phyloP scores from a whole-genome alignment of 805 yeast species.

The Pachysolen tannophilus region DNA sequence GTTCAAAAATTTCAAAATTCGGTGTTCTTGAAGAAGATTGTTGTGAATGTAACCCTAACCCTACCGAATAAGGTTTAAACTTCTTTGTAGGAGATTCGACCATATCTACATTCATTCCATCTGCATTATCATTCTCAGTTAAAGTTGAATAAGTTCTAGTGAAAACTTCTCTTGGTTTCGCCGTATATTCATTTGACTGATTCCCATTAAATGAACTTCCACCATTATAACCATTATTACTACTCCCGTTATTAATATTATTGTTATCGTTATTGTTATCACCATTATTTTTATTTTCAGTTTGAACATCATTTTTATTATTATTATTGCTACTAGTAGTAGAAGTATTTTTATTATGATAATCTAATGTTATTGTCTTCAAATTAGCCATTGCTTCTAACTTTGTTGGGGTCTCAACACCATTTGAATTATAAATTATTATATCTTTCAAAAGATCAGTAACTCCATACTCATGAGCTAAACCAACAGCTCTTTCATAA shows the following conservation, averaged over 20 bases:
- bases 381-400: conserved; percentile 7
- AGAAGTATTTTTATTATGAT: neutral
- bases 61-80: conserved; percentile 16
- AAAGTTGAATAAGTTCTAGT: conserved; percentile 17
- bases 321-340: neutral
- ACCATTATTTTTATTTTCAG: too few relatives aligned
- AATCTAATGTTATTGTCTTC: conserved; percentile 1
- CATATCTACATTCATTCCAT: conserved; percentile 6
- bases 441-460: conserved; percentile 44
- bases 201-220: too few relatives aligned
- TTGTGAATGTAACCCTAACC: conserved; percentile 4
- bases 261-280: too few relatives aligned
- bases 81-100: conserved; percentile 31
- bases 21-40: conserved; percentile 12
- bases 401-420: conserved; percentile 37
- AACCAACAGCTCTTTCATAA: conserved; percentile 56
- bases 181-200: too few relatives aligned
- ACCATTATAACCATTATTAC: conserved; percentile 3
- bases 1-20: conserved; percentile 23
- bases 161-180: too few relatives aligned
- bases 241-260: too few relatives aligned
- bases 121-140: conserved; percentile 24
- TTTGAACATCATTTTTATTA: neutral
- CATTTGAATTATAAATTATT: conserved; percentile 32
- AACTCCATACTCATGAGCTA: conserved; percentile 56